Evolutionary conservation across 1,284 basidiomycete species (phyloP), one percentile per base, ranked within the genome.

Genomic region (Puccinia coronata): DNA sequence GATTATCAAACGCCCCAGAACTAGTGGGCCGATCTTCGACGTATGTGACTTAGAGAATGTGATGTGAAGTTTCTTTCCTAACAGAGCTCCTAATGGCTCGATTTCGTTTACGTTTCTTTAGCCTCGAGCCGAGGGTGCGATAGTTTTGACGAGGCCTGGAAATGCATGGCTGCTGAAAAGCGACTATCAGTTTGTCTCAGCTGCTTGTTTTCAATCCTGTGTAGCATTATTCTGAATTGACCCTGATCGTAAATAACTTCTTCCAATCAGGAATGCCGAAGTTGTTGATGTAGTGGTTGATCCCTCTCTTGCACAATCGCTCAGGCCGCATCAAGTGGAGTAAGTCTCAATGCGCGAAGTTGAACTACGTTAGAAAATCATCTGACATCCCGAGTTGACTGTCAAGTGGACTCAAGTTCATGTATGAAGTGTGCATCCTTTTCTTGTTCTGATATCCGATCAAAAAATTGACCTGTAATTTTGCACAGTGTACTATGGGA

Each of bases 321-420:
- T 99, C 86, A 90, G 96, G 65, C 91, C 92, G 2, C 97, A 99
- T 87, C 97, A 99, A 86, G 89, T 90, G 72, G 94, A 97, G 96
- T 89, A 43, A 84, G 86, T 77, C 83, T 83, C 23, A 67, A 84
- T 84, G 61, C 82, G 85, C 65, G 84, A 86, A 82, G 84, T 85
- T 76, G 81, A 84, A 1, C 49, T 71, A 2, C 23, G 49, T 8
- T 41, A 25, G 20, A 69, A 9, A 53, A 78, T 20, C 55, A 36
- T 55, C 75, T 55, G 53, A 78, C 47, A 41, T 57, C 59, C 8
- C 25, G 28, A 31, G 59, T 61, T 39, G n/a, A 12, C 57, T 28
- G 20, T 76, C 36, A 28, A 80, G 78, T 1, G 78, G 78, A 47
- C 86, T 88, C 80, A 84, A 91, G 85, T 99, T 99, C 86, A 89